Conservation (phyloP, 2,329 filamentous ascomycete genomes). For the Herpotrichia juniperi region DNA sequence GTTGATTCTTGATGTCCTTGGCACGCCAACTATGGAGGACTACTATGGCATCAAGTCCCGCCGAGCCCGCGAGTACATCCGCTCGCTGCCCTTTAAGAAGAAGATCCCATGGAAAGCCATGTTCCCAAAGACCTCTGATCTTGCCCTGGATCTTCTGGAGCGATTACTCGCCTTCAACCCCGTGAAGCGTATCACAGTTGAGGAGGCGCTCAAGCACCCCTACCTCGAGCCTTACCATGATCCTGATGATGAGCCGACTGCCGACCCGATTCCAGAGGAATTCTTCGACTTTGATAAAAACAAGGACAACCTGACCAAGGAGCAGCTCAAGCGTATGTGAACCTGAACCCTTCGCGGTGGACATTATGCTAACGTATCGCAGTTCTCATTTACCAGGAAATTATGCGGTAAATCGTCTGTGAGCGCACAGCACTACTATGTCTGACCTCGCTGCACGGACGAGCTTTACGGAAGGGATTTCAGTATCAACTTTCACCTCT, state of each 20-base stretch:
- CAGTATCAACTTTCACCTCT: constrained; percentile 12
- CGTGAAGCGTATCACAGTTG: constrained; percentile 96
- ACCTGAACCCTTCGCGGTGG: neutral
- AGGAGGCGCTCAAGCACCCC: constrained; percentile 95
- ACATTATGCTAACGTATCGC: constrained; percentile 22
- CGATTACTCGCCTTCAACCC: constrained; percentile 98
- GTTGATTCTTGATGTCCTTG: constrained; percentile 93
- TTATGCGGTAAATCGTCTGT: constrained; percentile 69
- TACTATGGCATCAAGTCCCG: constrained; percentile 99
- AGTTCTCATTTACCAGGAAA: constrained; percentile 95
- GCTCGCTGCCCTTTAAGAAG: constrained; percentile 98
- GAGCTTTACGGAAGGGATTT: constrained; percentile 5
- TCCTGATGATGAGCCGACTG: constrained; percentile 96
- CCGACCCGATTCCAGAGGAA: constrained; percentile 94
- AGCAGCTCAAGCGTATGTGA: constrained; percentile 84
- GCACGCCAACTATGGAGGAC: constrained; percentile 99
- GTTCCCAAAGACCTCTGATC: constrained; percentile 99
- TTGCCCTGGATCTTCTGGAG: constrained; percentile 91
- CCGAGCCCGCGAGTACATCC: constrained; percentile 96
- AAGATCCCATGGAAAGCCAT: constrained; percentile 97
- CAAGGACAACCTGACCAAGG: constrained; percentile 98
- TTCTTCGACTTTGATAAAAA: constrained; percentile 99
- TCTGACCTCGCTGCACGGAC: constrained; percentile 5
- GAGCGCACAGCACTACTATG: constrained; percentile 16
- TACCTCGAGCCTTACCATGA: constrained; percentile 99